Conservation (phyloP, 805 yeast species). For the Isabelozyma rhagii region DNA sequence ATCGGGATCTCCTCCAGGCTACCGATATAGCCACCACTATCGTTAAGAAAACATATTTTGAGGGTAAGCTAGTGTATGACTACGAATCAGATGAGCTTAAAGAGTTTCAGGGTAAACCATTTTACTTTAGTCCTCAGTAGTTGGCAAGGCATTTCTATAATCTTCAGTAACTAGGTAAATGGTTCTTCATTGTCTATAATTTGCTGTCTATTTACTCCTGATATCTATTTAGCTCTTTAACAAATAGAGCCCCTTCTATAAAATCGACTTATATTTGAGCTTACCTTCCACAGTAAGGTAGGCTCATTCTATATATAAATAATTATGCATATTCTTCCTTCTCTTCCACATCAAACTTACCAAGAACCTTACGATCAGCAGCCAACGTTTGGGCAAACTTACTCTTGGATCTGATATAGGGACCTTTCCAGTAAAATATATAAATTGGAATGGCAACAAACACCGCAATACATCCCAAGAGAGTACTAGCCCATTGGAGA, state of each 20-base stretch:
- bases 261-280: too few species aligned
- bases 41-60: slow-evolving; percentile 17
- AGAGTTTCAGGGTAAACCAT: slow-evolving; percentile 14
- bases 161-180: too few species aligned
- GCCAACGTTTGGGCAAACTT: slow-evolving; percentile 37
- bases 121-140: background rate
- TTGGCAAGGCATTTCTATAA: too few species aligned
- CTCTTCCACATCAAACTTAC: background rate
- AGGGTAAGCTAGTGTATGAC: slow-evolving; percentile 19
- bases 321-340: background rate
- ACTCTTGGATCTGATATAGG: slow-evolving; percentile 27
- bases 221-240: too few species aligned
- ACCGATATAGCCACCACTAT: slow-evolving; percentile 14
- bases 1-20: slow-evolving; percentile 15
- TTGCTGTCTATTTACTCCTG: too few species aligned
- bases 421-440: slow-evolving; percentile 40
- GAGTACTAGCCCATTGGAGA: slow-evolving; percentile 38
- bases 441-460: slow-evolving; percentile 34
- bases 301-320: too few species aligned
- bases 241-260: too few species aligned
- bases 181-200: too few species aligned
- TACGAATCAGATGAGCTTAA: slow-evolving; percentile 19
- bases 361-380: slow-evolving; percentile 17
- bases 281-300: too few species aligned
- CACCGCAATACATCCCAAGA: slow-evolving; percentile 31